Evolutionary conservation across 1,284 basidiomycete species (phyloP).

Genomic region (Ustilago vetiveriae): DNA sequence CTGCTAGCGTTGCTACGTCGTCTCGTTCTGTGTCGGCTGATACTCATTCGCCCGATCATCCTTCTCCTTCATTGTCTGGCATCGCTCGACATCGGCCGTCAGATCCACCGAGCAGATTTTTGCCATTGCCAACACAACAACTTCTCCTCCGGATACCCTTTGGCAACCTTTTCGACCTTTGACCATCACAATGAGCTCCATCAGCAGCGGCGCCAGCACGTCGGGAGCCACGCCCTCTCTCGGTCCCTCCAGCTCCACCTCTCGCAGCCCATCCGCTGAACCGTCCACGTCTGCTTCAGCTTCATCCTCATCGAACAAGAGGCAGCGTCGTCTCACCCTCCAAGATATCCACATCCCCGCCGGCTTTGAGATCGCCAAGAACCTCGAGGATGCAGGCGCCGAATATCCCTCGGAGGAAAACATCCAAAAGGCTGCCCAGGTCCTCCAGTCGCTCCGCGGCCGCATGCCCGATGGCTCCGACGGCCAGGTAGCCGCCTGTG

Average conservation of each 20-base stretch:
- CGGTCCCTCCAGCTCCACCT: constrained; percentile 26
- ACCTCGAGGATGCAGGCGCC: constrained; percentile 18
- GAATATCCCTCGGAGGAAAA: constrained; percentile 44
- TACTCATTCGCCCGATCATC: too few relatives aligned
- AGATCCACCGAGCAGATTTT: too few relatives aligned
- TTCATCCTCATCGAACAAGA: constrained; percentile 6
- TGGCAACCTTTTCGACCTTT: not conserved
- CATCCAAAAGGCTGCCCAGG: constrained; percentile 42
- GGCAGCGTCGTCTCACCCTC: constrained; percentile 30
- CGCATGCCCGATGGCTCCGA: constrained; percentile 47
- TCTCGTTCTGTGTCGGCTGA: too few relatives aligned
- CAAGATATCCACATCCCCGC: constrained; percentile 48
- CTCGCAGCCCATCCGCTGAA: constrained; percentile 22
- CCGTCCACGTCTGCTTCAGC: constrained; percentile 10
- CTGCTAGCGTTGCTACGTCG: not conserved
- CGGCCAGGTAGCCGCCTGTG: constrained; percentile 46
- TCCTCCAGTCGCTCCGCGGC: constrained; percentile 38
- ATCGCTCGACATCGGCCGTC: too few relatives aligned
- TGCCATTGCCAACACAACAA: too few relatives aligned
- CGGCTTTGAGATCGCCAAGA: constrained; percentile 45
- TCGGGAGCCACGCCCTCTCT: constrained; percentile 24
- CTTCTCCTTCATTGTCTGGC: too few relatives aligned
- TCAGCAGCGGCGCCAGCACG: constrained; percentile 31
- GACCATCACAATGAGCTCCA: constrained; percentile 18
- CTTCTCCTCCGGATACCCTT: too few relatives aligned